Base-by-base conservation (phyloP, 2,329 filamentous ascomycete species). In the Pestalotiopsis sp. region DNA sequence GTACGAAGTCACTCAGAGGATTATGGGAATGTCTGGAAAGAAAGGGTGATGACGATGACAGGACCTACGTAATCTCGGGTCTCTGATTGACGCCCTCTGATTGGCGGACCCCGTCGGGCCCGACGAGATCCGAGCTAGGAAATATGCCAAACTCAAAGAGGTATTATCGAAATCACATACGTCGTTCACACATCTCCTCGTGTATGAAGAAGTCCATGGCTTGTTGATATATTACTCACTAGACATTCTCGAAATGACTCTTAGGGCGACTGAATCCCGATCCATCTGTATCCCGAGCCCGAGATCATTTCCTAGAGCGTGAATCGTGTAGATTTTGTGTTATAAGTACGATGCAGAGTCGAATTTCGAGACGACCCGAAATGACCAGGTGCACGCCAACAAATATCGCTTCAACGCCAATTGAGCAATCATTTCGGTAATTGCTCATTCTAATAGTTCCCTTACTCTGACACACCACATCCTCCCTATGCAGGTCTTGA, bases 31-130 rank as follows among this genome's bases (percentile, higher is more conserved):
- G 45, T 52, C 17, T n/a, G 45, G 14, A 52, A n/a, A 9, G 5
- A 52, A 52, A 9, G 45, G 9, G 45, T n/a, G 41, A 49, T 49
- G 41, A 49, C n/a, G 7, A 49, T 49, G 41, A 49, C 41, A 49
- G 7, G 45, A 52, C n/a, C 17, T n/a, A 17, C 7, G 45, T 9
- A 52, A 52, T 52, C 4, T 23, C 45, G 17, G n/a, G 5, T 36
- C 31, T 36, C 45, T 17, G 41, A 14, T 20, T 57, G 38, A 36
- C 40, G 45, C 14, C 65, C 13, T 49, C 36, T 66, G 65, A 66
- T 66, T 66, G 65, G 65, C 59, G 65, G 62, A 6, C 62, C 23
- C 5, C 27, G 3, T 66, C 65, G 65, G 65, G 23, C 52, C 65
- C 65, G 65, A 66, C 52, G 17, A 45, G 12, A 20, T 23, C 57